Evolutionary conservation across 2,329 filamentous ascomycete species (phyloP).

Genomic region (Aspergillus sergii): DNA sequence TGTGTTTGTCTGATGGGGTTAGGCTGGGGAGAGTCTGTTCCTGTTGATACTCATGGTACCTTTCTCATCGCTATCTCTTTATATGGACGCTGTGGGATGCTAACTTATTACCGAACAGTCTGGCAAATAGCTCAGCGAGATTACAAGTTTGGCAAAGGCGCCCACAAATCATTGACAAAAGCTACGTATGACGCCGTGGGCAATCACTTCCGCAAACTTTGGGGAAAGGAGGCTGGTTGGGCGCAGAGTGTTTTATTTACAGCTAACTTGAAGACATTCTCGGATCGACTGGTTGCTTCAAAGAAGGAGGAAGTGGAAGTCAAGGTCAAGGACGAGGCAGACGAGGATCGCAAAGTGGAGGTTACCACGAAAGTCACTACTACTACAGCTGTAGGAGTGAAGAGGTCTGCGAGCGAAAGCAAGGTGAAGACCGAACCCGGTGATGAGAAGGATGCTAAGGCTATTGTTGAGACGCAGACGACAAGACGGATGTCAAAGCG

Average conservation of each 20-base stretch:
- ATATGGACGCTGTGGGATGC: conserved; percentile 1
- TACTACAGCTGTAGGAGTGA: conserved; percentile 23
- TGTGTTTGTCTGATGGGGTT: conserved; percentile 96
- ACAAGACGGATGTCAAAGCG: conserved; percentile 35
- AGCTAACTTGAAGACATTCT: conserved; percentile 84
- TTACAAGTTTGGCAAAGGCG: conserved; percentile 85
- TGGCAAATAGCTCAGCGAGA: conserved; percentile 98
- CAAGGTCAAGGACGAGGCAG: conserved; percentile 31
- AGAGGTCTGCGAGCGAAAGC: conserved; percentile 27
- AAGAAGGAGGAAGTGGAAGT: conserved; percentile 36
- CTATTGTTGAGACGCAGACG: conserved; percentile 23
- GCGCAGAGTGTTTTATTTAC: conserved; percentile 97
- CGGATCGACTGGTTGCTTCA: conserved; percentile 59
- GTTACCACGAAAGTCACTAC: conserved; percentile 32
- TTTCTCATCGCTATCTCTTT: not conserved
- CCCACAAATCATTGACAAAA: conserved; percentile 83
- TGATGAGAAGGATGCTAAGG: conserved; percentile 20
- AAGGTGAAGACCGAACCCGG: conserved; percentile 25
- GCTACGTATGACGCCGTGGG: conserved; percentile 86
- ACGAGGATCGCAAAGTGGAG: conserved; percentile 26
- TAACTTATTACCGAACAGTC: conserved; percentile 51
- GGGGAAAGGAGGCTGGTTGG: conserved; percentile 95
- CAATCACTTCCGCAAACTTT: conserved; percentile 83
- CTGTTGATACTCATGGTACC: conserved; percentile 84
- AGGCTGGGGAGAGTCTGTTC: conserved; percentile 92